These are phyloP conservation scores for Dendrobium nobile DNA, from an alignment of 106 monocot genomes.

Conservation along the genomic window DNA sequence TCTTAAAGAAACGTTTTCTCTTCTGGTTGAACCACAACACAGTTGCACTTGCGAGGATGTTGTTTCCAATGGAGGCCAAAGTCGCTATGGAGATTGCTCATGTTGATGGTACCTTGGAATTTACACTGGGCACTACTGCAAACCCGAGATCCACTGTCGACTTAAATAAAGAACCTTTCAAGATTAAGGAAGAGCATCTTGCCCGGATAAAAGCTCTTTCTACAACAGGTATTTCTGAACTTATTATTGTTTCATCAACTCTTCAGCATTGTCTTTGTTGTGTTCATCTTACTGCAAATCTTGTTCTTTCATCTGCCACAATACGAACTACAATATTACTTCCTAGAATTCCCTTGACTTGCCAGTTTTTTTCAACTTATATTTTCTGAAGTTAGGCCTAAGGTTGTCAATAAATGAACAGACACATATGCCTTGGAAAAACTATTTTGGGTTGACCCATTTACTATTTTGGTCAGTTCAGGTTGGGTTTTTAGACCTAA, in stretches of 20 bases:
- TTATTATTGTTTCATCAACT: neutral
- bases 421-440: too few relatives aligned
- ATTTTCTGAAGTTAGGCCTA: too few relatives aligned
- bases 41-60: conserved; percentile 77
- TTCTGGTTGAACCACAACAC: neutral
- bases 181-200: conserved; percentile 50
- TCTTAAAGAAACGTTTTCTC: neutral
- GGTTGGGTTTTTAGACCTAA: too few relatives aligned
- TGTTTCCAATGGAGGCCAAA: conserved; percentile 79
- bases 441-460: too few relatives aligned
- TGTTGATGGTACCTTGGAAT: conserved; percentile 78
- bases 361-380: too few relatives aligned
- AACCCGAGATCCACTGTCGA: conserved; percentile 28
- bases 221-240: conserved; percentile 48
- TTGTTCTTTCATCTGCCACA: too few relatives aligned
- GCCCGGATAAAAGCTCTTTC: conserved; percentile 72
- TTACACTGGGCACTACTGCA: conserved; percentile 25
- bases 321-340: too few relatives aligned
- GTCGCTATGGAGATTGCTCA: conserved; percentile 82
- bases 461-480: too few relatives aligned
- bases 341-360: too few relatives aligned
- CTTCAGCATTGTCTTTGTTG: too few relatives aligned
- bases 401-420: too few relatives aligned
- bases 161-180: conserved; percentile 63
- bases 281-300: too few relatives aligned